Evolutionary conservation across 2,329 filamentous ascomycete genomes (phyloP), one percentile per base, ranked within the genome.

Genomic region (Colletotrichum horii): DNA sequence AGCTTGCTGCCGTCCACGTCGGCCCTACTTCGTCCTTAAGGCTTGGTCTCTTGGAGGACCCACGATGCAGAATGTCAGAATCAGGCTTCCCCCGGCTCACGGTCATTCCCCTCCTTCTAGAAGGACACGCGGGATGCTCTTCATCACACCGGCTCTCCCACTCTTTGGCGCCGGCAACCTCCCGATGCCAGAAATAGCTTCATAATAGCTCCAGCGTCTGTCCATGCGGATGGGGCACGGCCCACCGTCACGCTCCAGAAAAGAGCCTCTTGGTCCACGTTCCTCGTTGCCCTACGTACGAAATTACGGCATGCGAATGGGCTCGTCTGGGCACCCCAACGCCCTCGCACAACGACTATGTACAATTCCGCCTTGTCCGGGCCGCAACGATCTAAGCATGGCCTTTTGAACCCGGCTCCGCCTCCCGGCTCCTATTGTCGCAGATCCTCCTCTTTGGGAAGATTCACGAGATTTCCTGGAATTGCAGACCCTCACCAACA

Each of bases 161-260:
- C 66, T 26, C 36, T 68, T 56, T 22, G 55, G 56, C 70, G 64
- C 61, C 70, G 73, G 70, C 64, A 68, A 43, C 70, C 28, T 69
- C 34, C 65, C 74, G 70, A 68, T 58, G 64, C 74, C 64, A 73
- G 64, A 76, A 74, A 76, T 76, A 76, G 70, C 64, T 62, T 74
- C 56, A 24, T 30, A 28, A 38, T 34, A 26, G 11, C 52, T 68
- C 34, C n/a, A 52, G 43, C n/a, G 56, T 68, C 14, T n/a, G 38
- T 66, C 68, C 36, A 61, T 36, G 55, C 69, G 38, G 52, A 64
- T 67, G 69, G 38, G 19, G 62, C 62, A 48, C 52, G 69, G 56
- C 34, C 62, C 73, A 62, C 69, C 43, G 61, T 24, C 62, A 61
- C 36, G 12, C 62, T 56, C 72, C 38, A 52, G 72, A 43, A 43